phyloP scores from a whole-genome alignment of 805 yeast genomes.

The Millerozyma miso region DNA sequence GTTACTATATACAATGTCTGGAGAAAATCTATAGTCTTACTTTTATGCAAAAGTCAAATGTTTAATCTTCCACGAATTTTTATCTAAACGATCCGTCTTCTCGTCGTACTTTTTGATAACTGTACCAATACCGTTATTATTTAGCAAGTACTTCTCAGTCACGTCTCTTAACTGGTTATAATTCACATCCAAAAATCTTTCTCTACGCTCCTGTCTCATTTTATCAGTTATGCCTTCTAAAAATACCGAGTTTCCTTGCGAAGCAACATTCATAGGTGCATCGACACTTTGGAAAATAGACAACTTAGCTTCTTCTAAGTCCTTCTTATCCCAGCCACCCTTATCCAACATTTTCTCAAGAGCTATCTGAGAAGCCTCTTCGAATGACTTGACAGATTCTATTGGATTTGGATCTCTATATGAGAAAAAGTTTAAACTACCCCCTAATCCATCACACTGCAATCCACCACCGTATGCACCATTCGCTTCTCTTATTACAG shows the following conservation, averaged over 20 bases:
- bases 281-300: slow-evolving; percentile 89
- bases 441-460: slow-evolving; percentile 73
- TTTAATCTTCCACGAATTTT: slow-evolving; percentile 15
- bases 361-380: slow-evolving; percentile 45
- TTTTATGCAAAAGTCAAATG: slow-evolving; percentile 1
- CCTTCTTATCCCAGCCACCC: slow-evolving; percentile 56
- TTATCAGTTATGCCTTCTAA: slow-evolving; percentile 70
- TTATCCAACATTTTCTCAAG: slow-evolving; percentile 18
- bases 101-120: slow-evolving; percentile 40
- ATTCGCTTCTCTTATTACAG: slow-evolving; percentile 89
- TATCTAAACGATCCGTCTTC: slow-evolving; percentile 2
- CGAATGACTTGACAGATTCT: slow-evolving; percentile 60
- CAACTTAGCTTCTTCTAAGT: slow-evolving; percentile 84
- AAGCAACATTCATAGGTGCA: slow-evolving; percentile 78
- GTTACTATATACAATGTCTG: background rate
- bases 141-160: slow-evolving; percentile 59
- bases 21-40: too few species aligned
- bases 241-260: slow-evolving; percentile 70
- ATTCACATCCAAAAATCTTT: slow-evolving; percentile 62
- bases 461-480: slow-evolving; percentile 99
- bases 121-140: slow-evolving; percentile 25
- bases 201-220: slow-evolving; percentile 77
- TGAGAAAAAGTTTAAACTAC: slow-evolving; percentile 76
- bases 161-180: slow-evolving; percentile 58
- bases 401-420: slow-evolving; percentile 91